Evolutionary conservation across 164 flowering plant species (phyloP), one percentile per base, ranked within the genome.

Genomic region (Buxus sempervirens): DNA sequence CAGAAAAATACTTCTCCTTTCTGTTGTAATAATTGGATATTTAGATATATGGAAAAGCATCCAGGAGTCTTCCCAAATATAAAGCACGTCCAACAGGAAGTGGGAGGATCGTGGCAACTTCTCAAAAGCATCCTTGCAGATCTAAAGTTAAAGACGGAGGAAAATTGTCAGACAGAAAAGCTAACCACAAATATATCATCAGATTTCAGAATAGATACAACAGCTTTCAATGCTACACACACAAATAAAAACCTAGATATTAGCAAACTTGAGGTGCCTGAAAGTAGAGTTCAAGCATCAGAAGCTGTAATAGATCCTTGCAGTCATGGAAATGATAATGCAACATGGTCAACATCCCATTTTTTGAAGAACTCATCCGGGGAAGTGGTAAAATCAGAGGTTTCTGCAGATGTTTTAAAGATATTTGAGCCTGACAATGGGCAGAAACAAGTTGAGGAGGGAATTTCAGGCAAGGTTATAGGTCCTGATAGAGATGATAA

Each of bases 41-140:
- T 9, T 60, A 74, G 78, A 26, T 68, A 56, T 64, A 74, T 61
- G 70, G 64, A 55, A 53, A 48, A 22, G 57, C 54, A 73, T 54
- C 72, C 60, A 22, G 77, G 75, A 32, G 61, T 32, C 58, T 70
- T 63, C 45, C 69, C 75, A 19, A 65, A 64, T 62, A 58, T 54
- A 25, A 51, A 63, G 53, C 53, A 67, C 2, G 75, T 71, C 55
- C 67, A 64, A 24, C 42, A 32, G 9, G 71, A 65, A 53, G 65
- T 57, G 26, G 74, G 70, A 8, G 67, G 68, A 38, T 66, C 78
- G 63, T 70, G 74, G 76, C 59, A 72, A 65, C 36, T 41, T 65
- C 9, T 75, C 36, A 73, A 63, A 71, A 72, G 49, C 51, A 64
- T 74, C 64, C 60, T 78, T 38, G 53, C 41, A 9, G 69, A 26